A percentile compares a stretch with the other conserved stretches of the same genome.
Conservation (phyloP, 306 rosid species). For the Gillenia trifoliata region DNA sequence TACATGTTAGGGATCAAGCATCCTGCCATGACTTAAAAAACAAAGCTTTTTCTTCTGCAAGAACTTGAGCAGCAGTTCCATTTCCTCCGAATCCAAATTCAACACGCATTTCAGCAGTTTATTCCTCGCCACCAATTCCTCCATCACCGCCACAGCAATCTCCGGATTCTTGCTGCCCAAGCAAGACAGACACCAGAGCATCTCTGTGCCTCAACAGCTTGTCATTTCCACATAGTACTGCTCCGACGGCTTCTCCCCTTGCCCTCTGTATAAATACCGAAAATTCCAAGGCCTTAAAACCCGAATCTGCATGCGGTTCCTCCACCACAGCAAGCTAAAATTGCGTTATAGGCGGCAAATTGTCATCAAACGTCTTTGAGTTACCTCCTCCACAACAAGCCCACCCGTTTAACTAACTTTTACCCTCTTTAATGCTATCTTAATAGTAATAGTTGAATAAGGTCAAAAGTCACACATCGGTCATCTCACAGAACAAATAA, state of each 20-base stretch:
- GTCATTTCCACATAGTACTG: constrained; percentile 67
- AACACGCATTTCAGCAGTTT: constrained; percentile 57
- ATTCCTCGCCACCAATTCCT: constrained; percentile 79
- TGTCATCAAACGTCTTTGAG: no score
- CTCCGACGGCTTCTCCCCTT: constrained; percentile 61
- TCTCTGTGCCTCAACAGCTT: constrained; percentile 80
- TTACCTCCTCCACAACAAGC: no score
- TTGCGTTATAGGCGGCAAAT: no score
- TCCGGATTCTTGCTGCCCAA: constrained; percentile 30
- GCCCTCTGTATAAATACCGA: constrained; percentile 83
- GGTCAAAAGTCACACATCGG: no score
- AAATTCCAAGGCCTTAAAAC: constrained; percentile 46
- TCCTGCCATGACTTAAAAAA: no score
- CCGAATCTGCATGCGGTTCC: constrained; percentile 23
- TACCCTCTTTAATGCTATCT: no score
- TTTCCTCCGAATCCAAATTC: constrained; percentile 59
- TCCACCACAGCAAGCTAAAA: constrained; percentile 4
- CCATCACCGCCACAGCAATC: constrained; percentile 79
- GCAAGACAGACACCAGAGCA: constrained; percentile 65
- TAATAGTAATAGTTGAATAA: no score
- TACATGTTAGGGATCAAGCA: no score
- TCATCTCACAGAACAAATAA: no score
- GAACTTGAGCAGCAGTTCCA: constrained; percentile 49
- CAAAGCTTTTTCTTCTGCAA: constrained; percentile 49
- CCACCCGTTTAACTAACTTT: no score